Evolutionary conservation across 192 early-diverging fungal genomes (phyloP).

Genomic region (Mortierella hygrophila): DNA sequence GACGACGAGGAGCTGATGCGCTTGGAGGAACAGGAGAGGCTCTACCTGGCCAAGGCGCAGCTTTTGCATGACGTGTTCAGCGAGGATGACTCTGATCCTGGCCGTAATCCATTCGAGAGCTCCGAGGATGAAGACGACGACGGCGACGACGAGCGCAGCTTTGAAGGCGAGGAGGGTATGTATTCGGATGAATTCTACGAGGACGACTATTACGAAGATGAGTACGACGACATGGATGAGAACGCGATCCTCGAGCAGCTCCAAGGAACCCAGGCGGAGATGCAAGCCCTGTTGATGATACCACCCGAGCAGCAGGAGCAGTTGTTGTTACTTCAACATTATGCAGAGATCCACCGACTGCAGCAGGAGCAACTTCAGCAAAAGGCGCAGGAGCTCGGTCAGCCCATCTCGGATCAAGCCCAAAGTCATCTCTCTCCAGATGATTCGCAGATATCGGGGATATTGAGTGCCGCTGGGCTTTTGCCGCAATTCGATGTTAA

Average conservation of each 20-base stretch:
- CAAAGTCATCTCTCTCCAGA: background rate
- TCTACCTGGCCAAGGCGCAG: conserved; percentile 36
- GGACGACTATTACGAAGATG: conserved; percentile 40
- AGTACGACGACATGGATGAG: conserved; percentile 40
- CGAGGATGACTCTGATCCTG: conserved; percentile 47
- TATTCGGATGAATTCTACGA: conserved; percentile 60
- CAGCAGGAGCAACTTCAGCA: conserved; percentile 30
- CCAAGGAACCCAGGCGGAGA: conserved; percentile 31
- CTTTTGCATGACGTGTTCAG: conserved; percentile 33
- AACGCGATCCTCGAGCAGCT: conserved; percentile 34
- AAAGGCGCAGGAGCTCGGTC: background rate
- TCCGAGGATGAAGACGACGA: conserved; percentile 47
- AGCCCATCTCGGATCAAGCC: background rate
- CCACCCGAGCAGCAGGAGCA: conserved; percentile 55
- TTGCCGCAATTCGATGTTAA: conserved; percentile 31
- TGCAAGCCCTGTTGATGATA: conserved; percentile 52
- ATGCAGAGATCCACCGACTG: conserved; percentile 39
- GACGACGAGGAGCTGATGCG: conserved; percentile 46
- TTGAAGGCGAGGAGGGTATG: conserved; percentile 40
- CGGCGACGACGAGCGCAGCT: conserved; percentile 16
- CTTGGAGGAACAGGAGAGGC: conserved; percentile 39
- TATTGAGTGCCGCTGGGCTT: conserved; percentile 11
- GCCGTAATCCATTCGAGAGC: conserved; percentile 39
- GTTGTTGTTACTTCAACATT: conserved; percentile 44
- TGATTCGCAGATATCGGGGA: background rate